Evolutionary conservation across 208 protist species (phyloP).

Genomic region (Jaenimonas drosophilae): DNA sequence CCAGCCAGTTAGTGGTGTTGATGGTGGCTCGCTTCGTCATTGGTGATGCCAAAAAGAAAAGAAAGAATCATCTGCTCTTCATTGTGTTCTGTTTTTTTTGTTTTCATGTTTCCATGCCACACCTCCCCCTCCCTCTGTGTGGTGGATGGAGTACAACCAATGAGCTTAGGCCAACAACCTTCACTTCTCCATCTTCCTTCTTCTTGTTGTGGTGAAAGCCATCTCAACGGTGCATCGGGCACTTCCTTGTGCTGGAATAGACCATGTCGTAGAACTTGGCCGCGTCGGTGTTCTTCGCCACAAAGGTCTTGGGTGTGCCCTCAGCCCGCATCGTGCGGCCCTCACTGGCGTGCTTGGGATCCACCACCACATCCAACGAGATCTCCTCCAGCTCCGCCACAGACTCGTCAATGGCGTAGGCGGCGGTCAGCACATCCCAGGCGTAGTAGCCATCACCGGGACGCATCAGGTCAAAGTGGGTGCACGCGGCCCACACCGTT

Average conservation of each 20-base stretch:
- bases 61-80: no score
- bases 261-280: conserved; percentile 62
- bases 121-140: no score
- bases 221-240: conserved; percentile 11
- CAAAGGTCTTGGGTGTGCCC: conserved; percentile 4
- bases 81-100: no score
- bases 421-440: conserved; percentile 84
- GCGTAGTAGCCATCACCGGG: conserved; percentile 77
- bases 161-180: no score
- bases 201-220: background rate
- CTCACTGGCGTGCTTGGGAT: conserved; percentile 30
- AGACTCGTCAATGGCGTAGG: conserved; percentile 48
- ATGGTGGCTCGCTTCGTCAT: no score
- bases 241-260: conserved; percentile 24
- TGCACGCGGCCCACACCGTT: conserved; percentile 68
- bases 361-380: conserved; percentile 38
- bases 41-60: no score
- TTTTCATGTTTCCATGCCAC: no score
- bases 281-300: conserved; percentile 46
- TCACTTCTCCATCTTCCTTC: background rate
- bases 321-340: conserved; percentile 26
- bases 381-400: conserved; percentile 42
- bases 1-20: no score
- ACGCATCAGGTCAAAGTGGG: conserved; percentile 48
- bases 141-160: no score